These are phyloP conservation scores for Cajanus cajan DNA, from an alignment of 306 rosid species.

Conservation along the genomic window DNA sequence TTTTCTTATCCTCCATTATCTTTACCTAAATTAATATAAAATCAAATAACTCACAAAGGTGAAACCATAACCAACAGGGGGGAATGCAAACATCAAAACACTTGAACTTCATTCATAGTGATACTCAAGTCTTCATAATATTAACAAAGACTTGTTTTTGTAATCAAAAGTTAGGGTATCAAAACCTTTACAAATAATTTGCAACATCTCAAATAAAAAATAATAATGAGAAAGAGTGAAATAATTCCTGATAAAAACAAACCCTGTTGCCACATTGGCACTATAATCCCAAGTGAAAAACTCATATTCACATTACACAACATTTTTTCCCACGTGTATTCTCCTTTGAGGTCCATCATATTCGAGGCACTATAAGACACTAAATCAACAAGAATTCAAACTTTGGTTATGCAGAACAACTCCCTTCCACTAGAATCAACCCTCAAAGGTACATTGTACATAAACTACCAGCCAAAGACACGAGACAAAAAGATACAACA, in stretches of 20 bases:
- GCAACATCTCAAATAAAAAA: not conserved
- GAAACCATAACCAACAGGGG: not conserved
- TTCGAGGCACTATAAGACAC: no score
- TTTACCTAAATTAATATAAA: not conserved
- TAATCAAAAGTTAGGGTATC: not conserved
- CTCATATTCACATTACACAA: not conserved
- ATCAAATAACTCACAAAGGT: not conserved
- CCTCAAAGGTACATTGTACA: not conserved
- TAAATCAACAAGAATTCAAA: no score
- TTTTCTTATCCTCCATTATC: not conserved
- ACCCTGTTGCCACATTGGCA: not conserved
- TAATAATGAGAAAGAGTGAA: not conserved
- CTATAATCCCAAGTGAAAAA: not conserved
- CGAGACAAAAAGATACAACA: not conserved
- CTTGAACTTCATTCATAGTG: not conserved
- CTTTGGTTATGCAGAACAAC: no score
- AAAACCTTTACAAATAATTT: not conserved
- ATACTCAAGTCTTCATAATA: not conserved
- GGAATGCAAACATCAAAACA: not conserved
- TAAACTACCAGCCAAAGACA: not conserved
- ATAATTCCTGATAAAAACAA: not conserved
- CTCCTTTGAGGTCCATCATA: no score
- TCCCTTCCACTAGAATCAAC: no score
- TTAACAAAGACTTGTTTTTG: not conserved
- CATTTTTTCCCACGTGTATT: no score